phyloP scores from a whole-genome alignment of 176 grass and related monocot species.

The Phoenix roebelenii region DNA sequence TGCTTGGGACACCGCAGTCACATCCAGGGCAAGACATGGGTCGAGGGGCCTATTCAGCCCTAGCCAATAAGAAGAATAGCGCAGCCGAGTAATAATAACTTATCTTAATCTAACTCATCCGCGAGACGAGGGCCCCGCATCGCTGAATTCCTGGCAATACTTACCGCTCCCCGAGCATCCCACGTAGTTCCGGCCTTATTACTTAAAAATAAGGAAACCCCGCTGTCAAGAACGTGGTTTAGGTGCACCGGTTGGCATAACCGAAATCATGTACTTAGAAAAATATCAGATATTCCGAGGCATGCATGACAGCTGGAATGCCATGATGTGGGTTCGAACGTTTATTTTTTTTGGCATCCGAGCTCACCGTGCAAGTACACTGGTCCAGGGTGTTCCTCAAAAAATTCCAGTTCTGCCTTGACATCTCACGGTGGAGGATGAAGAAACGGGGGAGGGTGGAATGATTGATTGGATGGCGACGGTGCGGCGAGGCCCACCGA shows the following conservation, averaged over 20 bases:
- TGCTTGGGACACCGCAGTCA: too few relatives aligned
- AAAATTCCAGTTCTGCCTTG: too few relatives aligned
- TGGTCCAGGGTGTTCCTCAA: too few relatives aligned
- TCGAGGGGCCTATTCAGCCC: too few relatives aligned
- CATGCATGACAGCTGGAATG: background rate
- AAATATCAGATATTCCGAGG: background rate
- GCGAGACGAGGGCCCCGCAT: background rate
- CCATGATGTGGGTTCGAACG: too few relatives aligned
- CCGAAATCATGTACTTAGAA: background rate
- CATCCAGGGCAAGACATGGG: too few relatives aligned
- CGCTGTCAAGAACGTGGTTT: constrained; percentile 6
- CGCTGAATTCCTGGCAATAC: background rate
- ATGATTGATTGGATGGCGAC: constrained; percentile 32
- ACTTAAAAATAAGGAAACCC: background rate
- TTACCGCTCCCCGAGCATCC: background rate
- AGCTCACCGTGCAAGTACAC: too few relatives aligned
- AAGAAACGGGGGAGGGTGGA: background rate
- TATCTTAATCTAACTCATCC: background rate
- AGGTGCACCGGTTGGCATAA: background rate
- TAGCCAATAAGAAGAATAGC: too few relatives aligned
- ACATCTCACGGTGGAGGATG: background rate
- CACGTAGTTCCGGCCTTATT: background rate
- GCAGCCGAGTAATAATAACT: too few relatives aligned
- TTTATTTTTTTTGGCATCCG: too few relatives aligned
- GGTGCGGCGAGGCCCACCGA: background rate